phyloP scores from a whole-genome alignment of 2,329 filamentous ascomycete species.

The Mycosphaerella arachidis region DNA sequence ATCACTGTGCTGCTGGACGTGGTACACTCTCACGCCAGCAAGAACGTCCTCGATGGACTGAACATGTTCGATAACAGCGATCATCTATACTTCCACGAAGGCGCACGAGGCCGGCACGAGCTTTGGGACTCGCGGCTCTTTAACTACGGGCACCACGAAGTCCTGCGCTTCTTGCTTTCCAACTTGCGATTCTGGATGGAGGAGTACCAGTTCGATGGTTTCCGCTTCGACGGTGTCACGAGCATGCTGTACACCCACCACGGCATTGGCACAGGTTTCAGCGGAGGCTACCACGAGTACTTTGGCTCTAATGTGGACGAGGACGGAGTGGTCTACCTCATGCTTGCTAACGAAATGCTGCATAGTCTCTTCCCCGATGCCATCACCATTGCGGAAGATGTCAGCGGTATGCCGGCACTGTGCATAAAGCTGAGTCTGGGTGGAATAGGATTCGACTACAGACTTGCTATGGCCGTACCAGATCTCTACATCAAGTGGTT shows the following conservation, averaged over 20 bases:
- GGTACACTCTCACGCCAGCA: slow-evolving; percentile 95
- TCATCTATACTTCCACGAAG: slow-evolving; percentile 91
- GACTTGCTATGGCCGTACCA: slow-evolving; percentile 93
- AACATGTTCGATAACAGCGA: slow-evolving; percentile 96
- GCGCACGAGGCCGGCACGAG: slow-evolving; percentile 78
- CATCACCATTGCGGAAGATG: slow-evolving; percentile 94
- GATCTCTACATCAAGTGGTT: slow-evolving; percentile 99
- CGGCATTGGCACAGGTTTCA: slow-evolving; percentile 97
- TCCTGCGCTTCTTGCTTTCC: slow-evolving; percentile 89
- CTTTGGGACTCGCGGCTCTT: slow-evolving; percentile 95
- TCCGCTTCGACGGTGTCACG: slow-evolving; percentile 95
- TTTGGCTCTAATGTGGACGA: slow-evolving; percentile 87
- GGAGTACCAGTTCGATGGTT: slow-evolving; percentile 93
- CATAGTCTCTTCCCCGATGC: slow-evolving; percentile 81
- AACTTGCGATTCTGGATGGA: slow-evolving; percentile 99
- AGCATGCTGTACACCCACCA: slow-evolving; percentile 97
- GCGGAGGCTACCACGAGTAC: slow-evolving; percentile 96
- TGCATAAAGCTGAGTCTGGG: slow-evolving; percentile 81
- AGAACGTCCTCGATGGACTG: slow-evolving; percentile 90
- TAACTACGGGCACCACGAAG: slow-evolving; percentile 94
- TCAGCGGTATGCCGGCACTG: slow-evolving; percentile 97
- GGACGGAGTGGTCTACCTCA: slow-evolving; percentile 89
- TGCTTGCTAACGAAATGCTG: slow-evolving; percentile 93
- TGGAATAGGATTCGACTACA: slow-evolving; percentile 94
- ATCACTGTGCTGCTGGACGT: slow-evolving; percentile 90